Conservation (phyloP, 176 grass and related monocot species). For the Bonia amplexicaulis region DNA sequence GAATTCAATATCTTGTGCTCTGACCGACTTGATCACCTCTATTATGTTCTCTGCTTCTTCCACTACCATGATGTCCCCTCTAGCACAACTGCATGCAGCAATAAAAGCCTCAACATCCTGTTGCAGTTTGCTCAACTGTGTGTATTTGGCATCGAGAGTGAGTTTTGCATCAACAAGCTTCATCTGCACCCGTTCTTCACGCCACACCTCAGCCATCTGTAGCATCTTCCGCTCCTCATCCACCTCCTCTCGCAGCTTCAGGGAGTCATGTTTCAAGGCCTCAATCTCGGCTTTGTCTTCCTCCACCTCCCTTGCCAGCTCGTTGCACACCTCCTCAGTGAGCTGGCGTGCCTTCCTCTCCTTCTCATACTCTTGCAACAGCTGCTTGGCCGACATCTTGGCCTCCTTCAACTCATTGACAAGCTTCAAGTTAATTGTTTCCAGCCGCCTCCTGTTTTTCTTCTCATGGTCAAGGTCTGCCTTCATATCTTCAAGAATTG, state of each 20-base stretch:
- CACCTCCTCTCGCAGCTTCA: conserved; percentile 71
- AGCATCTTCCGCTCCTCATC: conserved; percentile 93
- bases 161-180: conserved; percentile 95
- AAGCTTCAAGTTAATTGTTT: conserved; percentile 77
- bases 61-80: conserved; percentile 38
- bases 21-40: conserved; percentile 50
- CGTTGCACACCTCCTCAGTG: conserved; percentile 89
- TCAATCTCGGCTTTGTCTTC: conserved; percentile 95
- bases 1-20: conserved; percentile 56
- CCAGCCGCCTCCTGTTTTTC: conserved; percentile 64
- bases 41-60: conserved; percentile 68
- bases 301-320: conserved; percentile 86
- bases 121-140: conserved; percentile 61
- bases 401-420: conserved; percentile 74
- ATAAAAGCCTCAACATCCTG: conserved; percentile 56
- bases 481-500: conserved; percentile 86
- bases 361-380: conserved; percentile 82
- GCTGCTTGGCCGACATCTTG: conserved; percentile 63
- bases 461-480: conserved; percentile 80
- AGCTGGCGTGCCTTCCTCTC: conserved; percentile 75
- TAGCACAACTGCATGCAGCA: conserved; percentile 33
- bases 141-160: conserved; percentile 72
- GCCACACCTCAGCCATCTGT: conserved; percentile 98
- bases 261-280: conserved; percentile 62
- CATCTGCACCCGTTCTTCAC: conserved; percentile 95